Evolutionary conservation across 768 basidiomycete genomes (phyloP).

Genomic region (Lactifluus subvellereus): DNA sequence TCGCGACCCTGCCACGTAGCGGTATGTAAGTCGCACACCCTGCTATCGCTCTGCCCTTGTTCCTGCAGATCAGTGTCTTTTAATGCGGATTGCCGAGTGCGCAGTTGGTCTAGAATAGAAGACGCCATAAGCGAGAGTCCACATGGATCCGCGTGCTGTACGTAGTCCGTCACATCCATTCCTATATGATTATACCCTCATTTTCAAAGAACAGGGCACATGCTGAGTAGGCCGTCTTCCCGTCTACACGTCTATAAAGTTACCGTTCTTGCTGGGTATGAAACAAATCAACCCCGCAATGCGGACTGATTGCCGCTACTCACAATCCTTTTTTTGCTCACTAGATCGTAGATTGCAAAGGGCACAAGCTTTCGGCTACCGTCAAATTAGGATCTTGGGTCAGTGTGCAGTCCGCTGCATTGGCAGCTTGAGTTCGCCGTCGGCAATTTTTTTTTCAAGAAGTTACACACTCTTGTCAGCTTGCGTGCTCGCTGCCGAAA

Average conservation of each 20-base stretch:
- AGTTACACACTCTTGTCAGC: not conserved
- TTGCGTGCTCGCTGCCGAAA: not conserved
- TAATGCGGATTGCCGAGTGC: not conserved
- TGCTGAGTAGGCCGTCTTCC: no score
- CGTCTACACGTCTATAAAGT: not conserved
- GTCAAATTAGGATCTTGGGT: not conserved
- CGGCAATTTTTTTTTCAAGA: not conserved
- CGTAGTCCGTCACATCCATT: not conserved
- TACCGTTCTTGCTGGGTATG: not conserved
- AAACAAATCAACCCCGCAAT: not conserved
- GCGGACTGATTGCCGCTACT: not conserved
- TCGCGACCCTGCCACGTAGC: not conserved
- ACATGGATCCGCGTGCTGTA: no score
- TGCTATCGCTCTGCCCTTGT: not conserved
- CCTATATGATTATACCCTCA: not conserved
- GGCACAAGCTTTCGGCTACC: not conserved
- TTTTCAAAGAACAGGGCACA: not conserved
- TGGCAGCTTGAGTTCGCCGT: not conserved
- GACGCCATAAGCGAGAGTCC: not conserved
- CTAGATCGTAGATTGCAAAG: no score
- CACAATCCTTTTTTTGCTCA: not conserved
- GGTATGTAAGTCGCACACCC: not conserved
- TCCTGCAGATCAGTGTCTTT: slow-evolving; percentile 1
- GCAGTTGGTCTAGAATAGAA: not conserved
- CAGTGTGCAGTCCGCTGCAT: not conserved